A percentile compares a stretch with the other conserved stretches of the same genome.
These are phyloP conservation scores for Apiospora malaysiana DNA, from an alignment of 2,329 filamentous ascomycete genomes.

Conservation along the genomic window DNA sequence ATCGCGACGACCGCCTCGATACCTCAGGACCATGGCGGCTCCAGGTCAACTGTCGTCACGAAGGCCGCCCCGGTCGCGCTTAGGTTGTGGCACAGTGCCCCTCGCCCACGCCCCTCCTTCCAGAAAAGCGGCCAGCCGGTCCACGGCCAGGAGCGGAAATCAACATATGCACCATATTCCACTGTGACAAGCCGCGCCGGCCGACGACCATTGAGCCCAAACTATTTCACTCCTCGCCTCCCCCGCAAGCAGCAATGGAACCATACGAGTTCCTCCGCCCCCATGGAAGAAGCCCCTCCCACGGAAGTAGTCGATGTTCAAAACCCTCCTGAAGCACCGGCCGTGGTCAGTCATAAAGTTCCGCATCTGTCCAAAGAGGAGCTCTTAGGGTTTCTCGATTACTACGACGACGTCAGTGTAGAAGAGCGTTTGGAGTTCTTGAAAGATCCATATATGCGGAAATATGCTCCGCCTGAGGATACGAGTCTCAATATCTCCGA, in stretches of 20 bases:
- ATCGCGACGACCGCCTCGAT: constrained; percentile 21
- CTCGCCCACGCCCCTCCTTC: not conserved
- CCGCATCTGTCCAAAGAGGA: constrained; percentile 43
- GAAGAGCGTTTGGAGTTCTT: constrained; percentile 60
- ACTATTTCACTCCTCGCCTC: constrained; percentile 32
- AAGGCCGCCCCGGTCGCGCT: not conserved
- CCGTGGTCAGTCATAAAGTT: not conserved
- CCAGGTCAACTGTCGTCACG: not conserved
- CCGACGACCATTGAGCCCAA: constrained; percentile 28
- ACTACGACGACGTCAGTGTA: constrained; percentile 53
- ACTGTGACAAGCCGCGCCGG: constrained; percentile 31
- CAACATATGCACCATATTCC: constrained; percentile 24
- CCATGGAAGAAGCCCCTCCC: constrained; percentile 20
- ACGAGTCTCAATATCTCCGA: constrained; percentile 58
- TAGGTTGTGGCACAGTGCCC: constrained; percentile 4
- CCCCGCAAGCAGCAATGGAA: constrained; percentile 30
- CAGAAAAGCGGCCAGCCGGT: not conserved
- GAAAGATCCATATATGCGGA: constrained; percentile 58
- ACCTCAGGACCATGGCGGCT: constrained; percentile 27
- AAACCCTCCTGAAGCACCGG: not conserved
- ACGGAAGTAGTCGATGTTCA: not conserved
- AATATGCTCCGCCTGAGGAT: constrained; percentile 58
- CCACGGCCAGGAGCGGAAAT: not conserved
- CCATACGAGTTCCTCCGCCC: constrained; percentile 27
- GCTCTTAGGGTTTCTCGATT: constrained; percentile 59